Conservation (phyloP, 768 basidiomycete genomes). For the Russula ochroleuca region DNA sequence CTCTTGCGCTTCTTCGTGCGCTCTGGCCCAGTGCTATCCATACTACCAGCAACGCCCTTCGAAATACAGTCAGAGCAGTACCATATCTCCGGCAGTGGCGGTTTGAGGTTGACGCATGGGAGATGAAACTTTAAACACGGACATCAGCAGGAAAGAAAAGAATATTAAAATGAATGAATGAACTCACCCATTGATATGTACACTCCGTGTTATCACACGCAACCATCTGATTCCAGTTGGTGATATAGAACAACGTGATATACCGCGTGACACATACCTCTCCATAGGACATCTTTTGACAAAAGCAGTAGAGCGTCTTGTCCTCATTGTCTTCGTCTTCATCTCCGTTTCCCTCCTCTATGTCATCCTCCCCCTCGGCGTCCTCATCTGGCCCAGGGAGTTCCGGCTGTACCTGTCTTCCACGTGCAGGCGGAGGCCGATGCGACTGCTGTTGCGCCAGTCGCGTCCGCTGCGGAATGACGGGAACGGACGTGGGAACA, state of each 20-base stretch:
- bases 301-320: constrained; percentile 58
- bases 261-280: constrained; percentile 37
- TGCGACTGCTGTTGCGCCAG: constrained; percentile 32
- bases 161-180: background rate
- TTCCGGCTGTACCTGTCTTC: constrained; percentile 13
- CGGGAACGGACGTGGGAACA: constrained; percentile 30
- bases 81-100: constrained; percentile 55
- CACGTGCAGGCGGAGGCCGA: constrained; percentile 24
- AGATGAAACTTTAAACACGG: constrained; percentile 52
- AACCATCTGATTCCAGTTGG: constrained; percentile 21
- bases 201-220: constrained; percentile 27
- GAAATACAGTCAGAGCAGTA: constrained; percentile 50
- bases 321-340: constrained; percentile 53
- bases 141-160: background rate
- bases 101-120: constrained; percentile 53
- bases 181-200: constrained; percentile 27
- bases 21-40: constrained; percentile 20
- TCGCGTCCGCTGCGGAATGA: constrained; percentile 31
- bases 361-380: constrained; percentile 37
- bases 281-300: constrained; percentile 58
- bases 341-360: constrained; percentile 39
- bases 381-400: constrained; percentile 32
- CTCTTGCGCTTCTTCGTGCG: constrained; percentile 27
- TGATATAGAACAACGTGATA: constrained; percentile 3
- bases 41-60: constrained; percentile 23